Evolutionary conservation across 2,329 filamentous ascomycete genomes (phyloP), one percentile per base, ranked within the genome.

Genomic region (Trichoderma oligosporum): DNA sequence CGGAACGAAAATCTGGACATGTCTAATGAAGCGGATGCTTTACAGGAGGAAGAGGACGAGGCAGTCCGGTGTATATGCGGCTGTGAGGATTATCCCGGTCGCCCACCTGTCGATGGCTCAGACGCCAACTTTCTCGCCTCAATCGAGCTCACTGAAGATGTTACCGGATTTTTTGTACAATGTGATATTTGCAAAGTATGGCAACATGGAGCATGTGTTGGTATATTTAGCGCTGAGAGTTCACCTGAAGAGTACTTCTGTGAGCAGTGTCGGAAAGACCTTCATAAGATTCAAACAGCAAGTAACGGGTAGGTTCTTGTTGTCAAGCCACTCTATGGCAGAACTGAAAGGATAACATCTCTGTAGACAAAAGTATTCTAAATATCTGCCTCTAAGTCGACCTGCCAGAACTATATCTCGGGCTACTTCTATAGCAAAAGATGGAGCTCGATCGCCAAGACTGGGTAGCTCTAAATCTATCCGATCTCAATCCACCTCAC

Each of bases 231-330:
- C 64, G 93, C 96, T 73, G 87, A 89, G 64, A 87, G 88, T 71
- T 93, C 90, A 63, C 94, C 94, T 8, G 93, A 97, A 55, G 92
- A 97, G 73, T 99, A 99, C 76, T 99, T 94, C 70, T 99, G 94
- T 75, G 94, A 99, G 75, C 83, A 91, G 72, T 99, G 94, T 75
- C 86, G 89, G 63, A 91, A 91, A 70, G 91, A 96, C 70, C 81
- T 96, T 52, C 94, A 99, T 78, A 91, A 86, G 69, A 86, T 96
- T 62, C 86, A 85, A 66, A 84, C 81, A 55, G 89, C 90, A 63
- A 80, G 81, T 65, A 94, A 92, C 78, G 92, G 92, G 94, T 97
- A 81, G 78, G 89, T 78, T 39, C 22, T 41, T 38, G 16, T 33
- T 8, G 4, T 20, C 27, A 16, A 29, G n/a, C 11, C 33, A 20